A percentile compares a stretch with the other conserved stretches of the same genome.
These are phyloP conservation scores for Diplosphaera chodatii DNA, from an alignment of 139 green algal genomes.

Conservation along the genomic window DNA sequence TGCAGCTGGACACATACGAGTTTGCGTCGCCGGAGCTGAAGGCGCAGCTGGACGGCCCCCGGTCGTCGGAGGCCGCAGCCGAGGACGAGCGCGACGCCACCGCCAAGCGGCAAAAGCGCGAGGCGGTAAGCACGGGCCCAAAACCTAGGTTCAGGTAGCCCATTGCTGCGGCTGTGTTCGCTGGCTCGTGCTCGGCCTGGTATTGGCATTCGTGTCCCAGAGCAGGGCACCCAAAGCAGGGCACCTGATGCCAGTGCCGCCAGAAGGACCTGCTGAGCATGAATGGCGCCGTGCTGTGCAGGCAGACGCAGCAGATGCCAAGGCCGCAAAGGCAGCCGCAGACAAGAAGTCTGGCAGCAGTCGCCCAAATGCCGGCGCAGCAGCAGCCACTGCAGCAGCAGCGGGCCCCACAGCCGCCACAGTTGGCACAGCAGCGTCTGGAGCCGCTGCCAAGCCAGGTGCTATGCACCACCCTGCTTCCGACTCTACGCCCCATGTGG, in stretches of 20 bases:
- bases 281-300: too few species aligned
- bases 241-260: too few species aligned
- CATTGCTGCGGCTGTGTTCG: too few species aligned
- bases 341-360: conserved; percentile 9
- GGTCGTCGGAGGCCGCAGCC: conserved; percentile 35
- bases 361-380: not conserved
- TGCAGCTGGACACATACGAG: conserved; percentile 90
- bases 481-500: too few species aligned
- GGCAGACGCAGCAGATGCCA: conserved; percentile 6
- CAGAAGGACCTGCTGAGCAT: too few species aligned
- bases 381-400: conserved; percentile 5
- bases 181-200: too few species aligned
- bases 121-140: too few species aligned
- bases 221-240: too few species aligned
- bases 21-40: conserved; percentile 84
- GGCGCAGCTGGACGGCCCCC: conserved; percentile 64
- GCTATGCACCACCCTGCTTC: too few species aligned
- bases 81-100: conserved; percentile 25
- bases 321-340: not conserved
- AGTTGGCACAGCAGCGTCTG: conserved; percentile 6
- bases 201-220: too few species aligned
- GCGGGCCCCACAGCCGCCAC: not conserved
- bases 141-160: too few species aligned
- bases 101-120: not conserved
- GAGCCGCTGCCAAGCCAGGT: not conserved